Evolutionary conservation across 495 filamentous ascomycete genomes (phyloP), one percentile per base, ranked within the genome.

Genomic region (Penicillium silybi): DNA sequence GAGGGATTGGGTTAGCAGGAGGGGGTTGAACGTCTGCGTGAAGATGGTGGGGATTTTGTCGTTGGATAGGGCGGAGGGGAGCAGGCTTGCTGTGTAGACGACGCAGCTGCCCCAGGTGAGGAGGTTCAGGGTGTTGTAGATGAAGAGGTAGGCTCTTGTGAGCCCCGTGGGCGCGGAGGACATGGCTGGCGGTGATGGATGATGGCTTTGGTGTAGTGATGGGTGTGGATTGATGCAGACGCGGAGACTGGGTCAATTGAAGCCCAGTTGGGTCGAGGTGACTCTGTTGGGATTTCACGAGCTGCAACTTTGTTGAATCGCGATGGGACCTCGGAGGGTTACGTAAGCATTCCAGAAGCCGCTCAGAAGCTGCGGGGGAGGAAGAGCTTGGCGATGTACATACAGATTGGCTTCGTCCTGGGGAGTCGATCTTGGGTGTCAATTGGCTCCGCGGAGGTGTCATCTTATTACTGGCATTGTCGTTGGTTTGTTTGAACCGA

Each of bases 61-160:
- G 13, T 48, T 50, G 27, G 70, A 44, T 19, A 68, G 56, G 52
- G 53, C 34, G 20, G 25, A 37, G 1, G 63, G 52, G 74, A 71
- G 62, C 63, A 81, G 74, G 40, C 77, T 61, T 13, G 78, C 52
- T 16, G 78, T 74, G 42, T 86, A 82, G 44, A 79, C 72, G 47
- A 95, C 78, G 46, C 93, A 81, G 23, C 75, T 76, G 16, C 76
- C 62, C 93, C 93, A 98, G 52, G 90, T 78, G 39, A 84, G 48
- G 48, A 88, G 82, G 56, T 82, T 90, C 53, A 85, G 58, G 56
- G 81, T 71, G 68, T 97, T 98, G 81, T 97, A 98, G 63, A 80
- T 66, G 66, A 87, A 78, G 37, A 97, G 82, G 73, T 95, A 95
- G 46, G 48, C 47, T 42, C 56, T 54, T 49, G 61, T 62, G 16